Base-by-base conservation (phyloP, 495 filamentous ascomycete species). In the Talaromyces thailandensis region DNA sequence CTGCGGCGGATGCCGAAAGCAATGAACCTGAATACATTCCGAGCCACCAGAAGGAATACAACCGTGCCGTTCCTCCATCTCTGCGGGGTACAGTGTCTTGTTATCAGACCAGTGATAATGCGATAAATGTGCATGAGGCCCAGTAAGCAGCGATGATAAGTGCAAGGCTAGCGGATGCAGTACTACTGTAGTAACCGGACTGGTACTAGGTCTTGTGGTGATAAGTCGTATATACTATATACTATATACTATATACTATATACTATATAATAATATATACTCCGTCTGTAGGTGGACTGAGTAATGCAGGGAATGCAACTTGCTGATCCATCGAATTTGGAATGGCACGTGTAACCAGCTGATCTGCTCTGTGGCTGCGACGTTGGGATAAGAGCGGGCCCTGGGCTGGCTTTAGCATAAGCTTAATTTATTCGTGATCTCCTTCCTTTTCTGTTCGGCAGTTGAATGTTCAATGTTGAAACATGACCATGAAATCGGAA, bases 71-170 rank as follows among this genome's bases (percentile, higher is more conserved):
- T 55, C 14, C 51, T 55, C 26, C 24, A 11, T 24, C 5, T 16
- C 26, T 25, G 55, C 29, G 55, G 55, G 55, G 55, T 57, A 57
- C 24, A 2, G n/a, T 57, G 26, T 57, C 16, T 16, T 21, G 6
- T 31, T 26, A 18, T 57, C 14, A 35, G 29, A 16, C 55, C 55
- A 57, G 55, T 57, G 55, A 35, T 35, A 57, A 31, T n/a, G 55
- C 26, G 18, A 18, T 57, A 23, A 23, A 25, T 35, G 16, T 57
- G 55, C 55, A 57, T 57, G 55, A 35, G 55, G 29, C 18, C 23
- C 55, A 57, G 55, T 11, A 57, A 57, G 14, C 28, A 21, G 14
- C 55, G 55, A 16, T 57, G 29, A 57, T 55, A 55, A 55, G 51
- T 28, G 14, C 51, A 28, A 24, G 51, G 16, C 14, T 16, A 40